These are phyloP conservation scores for Buddleja alternifolia DNA, from an alignment of 257 asterid species.

Conservation along the genomic window DNA sequence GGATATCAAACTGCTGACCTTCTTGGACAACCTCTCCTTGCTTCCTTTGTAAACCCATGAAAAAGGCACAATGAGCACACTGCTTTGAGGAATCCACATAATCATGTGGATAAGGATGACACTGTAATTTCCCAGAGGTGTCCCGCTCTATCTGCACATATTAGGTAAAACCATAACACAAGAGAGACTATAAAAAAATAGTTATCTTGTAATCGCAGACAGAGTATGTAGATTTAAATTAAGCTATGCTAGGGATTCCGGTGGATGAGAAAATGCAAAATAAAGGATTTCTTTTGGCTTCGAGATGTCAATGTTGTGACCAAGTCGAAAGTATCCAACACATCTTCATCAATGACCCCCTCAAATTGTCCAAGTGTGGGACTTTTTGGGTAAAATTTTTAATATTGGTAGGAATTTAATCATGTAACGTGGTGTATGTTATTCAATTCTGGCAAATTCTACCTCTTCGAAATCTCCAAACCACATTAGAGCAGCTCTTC, in stretches of 20 bases:
- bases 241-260: background rate
- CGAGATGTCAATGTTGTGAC: too few species aligned
- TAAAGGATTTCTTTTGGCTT: too few species aligned
- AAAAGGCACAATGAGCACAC: slow-evolving; percentile 77
- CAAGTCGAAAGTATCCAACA: too few species aligned
- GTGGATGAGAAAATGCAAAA: too few species aligned
- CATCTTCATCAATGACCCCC: too few species aligned
- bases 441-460: too few species aligned
- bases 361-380: too few species aligned
- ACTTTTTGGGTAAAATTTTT: too few species aligned
- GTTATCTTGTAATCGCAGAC: background rate
- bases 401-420: too few species aligned
- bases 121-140: slow-evolving; percentile 80
- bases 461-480: too few species aligned
- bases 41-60: slow-evolving; percentile 90
- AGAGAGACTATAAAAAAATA: background rate
- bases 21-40: slow-evolving; percentile 84
- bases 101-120: slow-evolving; percentile 91
- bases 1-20: slow-evolving; percentile 93
- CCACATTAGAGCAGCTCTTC: too few species aligned
- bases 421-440: too few species aligned
- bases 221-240: background rate
- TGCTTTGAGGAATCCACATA: slow-evolving; percentile 68
- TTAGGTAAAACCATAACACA: slow-evolving; percentile 30
- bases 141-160: slow-evolving; percentile 91